These are phyloP conservation scores for Candida dubliniensis DNA, from an alignment of 1,139 yeast genomes.

Conservation along the genomic window DNA sequence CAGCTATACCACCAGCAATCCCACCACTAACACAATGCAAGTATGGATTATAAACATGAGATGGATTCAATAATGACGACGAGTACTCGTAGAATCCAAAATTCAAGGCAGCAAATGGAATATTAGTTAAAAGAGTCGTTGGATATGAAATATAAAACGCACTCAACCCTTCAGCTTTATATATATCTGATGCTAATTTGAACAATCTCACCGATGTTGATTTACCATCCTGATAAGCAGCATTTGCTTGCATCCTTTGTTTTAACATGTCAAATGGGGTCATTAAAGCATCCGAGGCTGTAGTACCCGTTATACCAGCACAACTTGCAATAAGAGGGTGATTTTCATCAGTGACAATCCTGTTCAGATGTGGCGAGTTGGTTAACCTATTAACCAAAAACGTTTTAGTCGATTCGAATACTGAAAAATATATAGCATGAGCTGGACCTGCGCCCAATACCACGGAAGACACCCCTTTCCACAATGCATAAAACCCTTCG, in stretches of 20 bases:
- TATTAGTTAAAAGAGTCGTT: conserved; percentile 87
- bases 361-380: conserved; percentile 29
- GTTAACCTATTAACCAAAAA: conserved; percentile 45
- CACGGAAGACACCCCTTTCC: conserved; percentile 95
- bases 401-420: conserved; percentile 84
- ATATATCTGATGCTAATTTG: conserved; percentile 50
- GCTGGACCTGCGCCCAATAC: conserved; percentile 99
- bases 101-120: conserved; percentile 94
- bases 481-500: conserved; percentile 88
- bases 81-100: conserved; percentile 90
- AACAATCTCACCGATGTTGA: conserved; percentile 29
- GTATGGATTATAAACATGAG: conserved; percentile 79
- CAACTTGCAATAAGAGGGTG: conserved; percentile 81
- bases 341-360: conserved; percentile 59
- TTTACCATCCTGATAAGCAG: conserved; percentile 14
- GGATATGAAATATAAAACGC: conserved; percentile 95
- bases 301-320: conserved; percentile 94
- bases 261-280: conserved; percentile 96
- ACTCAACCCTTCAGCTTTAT: conserved; percentile 70
- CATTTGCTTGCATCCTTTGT: conserved; percentile 56
- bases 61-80: conserved; percentile 76
- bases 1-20: conserved; percentile 92
- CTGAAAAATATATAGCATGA: conserved; percentile 96
- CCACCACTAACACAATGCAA: conserved; percentile 95
- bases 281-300: conserved; percentile 93